Percentiles rank a stretch among this genome's conserved stretches.
Conservation (phyloP, 768 basidiomycete species). For the Boletus tylopilopsis region DNA sequence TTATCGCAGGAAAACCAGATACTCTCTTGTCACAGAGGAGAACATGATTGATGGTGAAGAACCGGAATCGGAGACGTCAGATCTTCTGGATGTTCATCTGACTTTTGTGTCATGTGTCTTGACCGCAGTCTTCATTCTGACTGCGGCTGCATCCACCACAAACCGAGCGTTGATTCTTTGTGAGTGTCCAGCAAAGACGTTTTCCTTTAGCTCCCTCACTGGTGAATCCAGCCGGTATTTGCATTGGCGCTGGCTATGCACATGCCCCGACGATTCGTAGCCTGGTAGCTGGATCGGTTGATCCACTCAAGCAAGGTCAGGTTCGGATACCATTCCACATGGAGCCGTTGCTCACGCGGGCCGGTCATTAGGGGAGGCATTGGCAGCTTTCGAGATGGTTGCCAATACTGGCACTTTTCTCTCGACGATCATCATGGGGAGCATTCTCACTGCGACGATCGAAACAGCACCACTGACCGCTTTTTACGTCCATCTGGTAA, state of each 20-base stretch:
- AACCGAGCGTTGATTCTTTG: conserved; percentile 9
- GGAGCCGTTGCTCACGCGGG: neutral
- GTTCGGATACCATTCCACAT: no score
- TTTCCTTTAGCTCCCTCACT: conserved; percentile 1
- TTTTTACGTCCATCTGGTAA: conserved; percentile 26
- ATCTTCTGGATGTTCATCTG: conserved; percentile 30
- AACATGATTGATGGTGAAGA: neutral
- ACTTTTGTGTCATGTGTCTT: conserved; percentile 19
- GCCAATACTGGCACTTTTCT: conserved; percentile 15
- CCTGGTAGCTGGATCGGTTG: conserved; percentile 25
- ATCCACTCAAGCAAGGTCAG: conserved; percentile 27
- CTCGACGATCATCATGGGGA: conserved; percentile 30
- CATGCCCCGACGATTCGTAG: conserved; percentile 23
- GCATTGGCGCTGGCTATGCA: conserved; percentile 14
- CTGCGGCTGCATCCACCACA: conserved; percentile 13
- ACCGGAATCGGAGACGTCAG: conserved; percentile 13
- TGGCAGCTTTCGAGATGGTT: conserved; percentile 29
- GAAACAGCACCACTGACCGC: conserved; percentile 16
- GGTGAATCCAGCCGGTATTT: conserved; percentile 10
- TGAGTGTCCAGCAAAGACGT: neutral
- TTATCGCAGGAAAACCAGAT: conserved; percentile 7
- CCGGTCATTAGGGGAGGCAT: conserved; percentile 21
- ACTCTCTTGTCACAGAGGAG: neutral
- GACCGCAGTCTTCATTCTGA: conserved; percentile 8
- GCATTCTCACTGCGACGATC: conserved; percentile 25